A percentile compares a stretch with the other conserved stretches of the same genome.
These are phyloP conservation scores for Parmelia sp. DNA, from an alignment of 495 filamentous ascomycete species.

Conservation along the genomic window DNA sequence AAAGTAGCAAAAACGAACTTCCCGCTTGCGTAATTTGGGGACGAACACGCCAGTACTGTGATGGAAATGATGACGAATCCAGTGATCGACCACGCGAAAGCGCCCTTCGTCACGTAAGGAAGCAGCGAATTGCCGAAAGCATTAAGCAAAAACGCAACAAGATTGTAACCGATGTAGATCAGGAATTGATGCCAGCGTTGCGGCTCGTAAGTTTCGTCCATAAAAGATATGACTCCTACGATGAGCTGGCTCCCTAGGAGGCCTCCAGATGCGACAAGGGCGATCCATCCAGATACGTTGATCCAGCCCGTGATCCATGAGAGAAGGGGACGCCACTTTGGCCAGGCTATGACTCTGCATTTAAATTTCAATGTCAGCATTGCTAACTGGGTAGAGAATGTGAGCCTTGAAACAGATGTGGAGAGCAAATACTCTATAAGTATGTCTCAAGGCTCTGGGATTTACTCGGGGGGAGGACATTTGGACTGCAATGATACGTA, in stretches of 20 bases:
- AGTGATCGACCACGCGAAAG: conserved; percentile 59
- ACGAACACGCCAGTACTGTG: conserved; percentile 56
- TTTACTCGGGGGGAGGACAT: neutral
- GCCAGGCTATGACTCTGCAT: neutral
- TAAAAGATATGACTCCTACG: conserved; percentile 40
- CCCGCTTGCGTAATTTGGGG: conserved; percentile 52
- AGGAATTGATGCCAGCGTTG: conserved; percentile 63
- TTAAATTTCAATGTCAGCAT: neutral
- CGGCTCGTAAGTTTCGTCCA: conserved; percentile 42
- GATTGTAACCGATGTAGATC: conserved; percentile 61
- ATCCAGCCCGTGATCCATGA: conserved; percentile 73
- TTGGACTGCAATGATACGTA: conserved; percentile 45
- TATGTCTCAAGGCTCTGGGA: neutral
- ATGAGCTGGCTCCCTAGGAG: conserved; percentile 44
- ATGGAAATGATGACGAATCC: conserved; percentile 66
- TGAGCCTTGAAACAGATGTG: neutral
- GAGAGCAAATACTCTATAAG: neutral
- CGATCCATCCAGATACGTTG: conserved; percentile 68
- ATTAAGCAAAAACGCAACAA: conserved; percentile 60
- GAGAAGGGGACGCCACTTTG: conserved; percentile 52
- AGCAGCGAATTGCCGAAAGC: conserved; percentile 56
- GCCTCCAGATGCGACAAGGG: conserved; percentile 44
- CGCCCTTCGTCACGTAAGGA: conserved; percentile 57
- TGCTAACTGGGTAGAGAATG: neutral
- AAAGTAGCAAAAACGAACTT: conserved; percentile 55